Conservation (phyloP, 352 stramenopile species). For the Halophytophthora polymorphica region DNA sequence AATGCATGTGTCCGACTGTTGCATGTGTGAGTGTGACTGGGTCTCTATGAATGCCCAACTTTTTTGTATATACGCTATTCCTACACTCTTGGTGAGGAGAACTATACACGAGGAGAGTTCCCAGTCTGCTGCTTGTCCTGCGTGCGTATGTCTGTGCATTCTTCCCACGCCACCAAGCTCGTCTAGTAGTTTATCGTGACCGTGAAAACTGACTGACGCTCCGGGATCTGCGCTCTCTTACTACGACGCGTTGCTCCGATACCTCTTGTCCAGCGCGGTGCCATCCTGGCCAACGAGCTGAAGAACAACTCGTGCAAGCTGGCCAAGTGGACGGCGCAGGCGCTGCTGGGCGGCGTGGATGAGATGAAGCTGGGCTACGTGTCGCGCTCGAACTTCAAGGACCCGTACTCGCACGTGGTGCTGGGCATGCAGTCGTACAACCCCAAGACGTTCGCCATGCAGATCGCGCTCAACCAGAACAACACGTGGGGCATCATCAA, state of each 20-base stretch:
- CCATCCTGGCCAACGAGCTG: slow-evolving; percentile 96
- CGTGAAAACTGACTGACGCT: slow-evolving; percentile 9
- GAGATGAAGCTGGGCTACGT: slow-evolving; percentile 99
- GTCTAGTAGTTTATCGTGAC: too few species aligned
- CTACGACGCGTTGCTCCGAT: too few species aligned
- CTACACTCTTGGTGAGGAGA: slow-evolving; percentile 36
- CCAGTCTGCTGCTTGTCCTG: slow-evolving; percentile 4
- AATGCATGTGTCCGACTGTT: slow-evolving; percentile 19
- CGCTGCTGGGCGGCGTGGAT: slow-evolving; percentile 93
- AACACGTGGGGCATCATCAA: slow-evolving; percentile 98
- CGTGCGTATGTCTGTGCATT: slow-evolving; percentile 4
- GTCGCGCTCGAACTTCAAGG: slow-evolving; percentile 91
- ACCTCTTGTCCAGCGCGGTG: too few species aligned
- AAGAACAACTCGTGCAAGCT: slow-evolving; percentile 99
- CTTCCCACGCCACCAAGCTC: too few species aligned
- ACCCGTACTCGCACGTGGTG: slow-evolving; percentile 95
- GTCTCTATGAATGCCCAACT: slow-evolving; percentile 63
- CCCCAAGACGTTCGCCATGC: slow-evolving; percentile 94
- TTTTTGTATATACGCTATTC: slow-evolving; percentile 64
- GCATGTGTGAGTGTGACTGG: slow-evolving; percentile 4
- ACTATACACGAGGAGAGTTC: slow-evolving; percentile 25
- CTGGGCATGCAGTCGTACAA: slow-evolving; percentile 97
- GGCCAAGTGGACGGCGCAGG: slow-evolving; percentile 97
- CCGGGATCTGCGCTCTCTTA: slow-evolving; percentile 7
- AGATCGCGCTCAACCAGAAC: slow-evolving; percentile 97